Evolutionary conservation across 2,329 filamentous ascomycete genomes (phyloP).

Genomic region (Penicillium concentricum): DNA sequence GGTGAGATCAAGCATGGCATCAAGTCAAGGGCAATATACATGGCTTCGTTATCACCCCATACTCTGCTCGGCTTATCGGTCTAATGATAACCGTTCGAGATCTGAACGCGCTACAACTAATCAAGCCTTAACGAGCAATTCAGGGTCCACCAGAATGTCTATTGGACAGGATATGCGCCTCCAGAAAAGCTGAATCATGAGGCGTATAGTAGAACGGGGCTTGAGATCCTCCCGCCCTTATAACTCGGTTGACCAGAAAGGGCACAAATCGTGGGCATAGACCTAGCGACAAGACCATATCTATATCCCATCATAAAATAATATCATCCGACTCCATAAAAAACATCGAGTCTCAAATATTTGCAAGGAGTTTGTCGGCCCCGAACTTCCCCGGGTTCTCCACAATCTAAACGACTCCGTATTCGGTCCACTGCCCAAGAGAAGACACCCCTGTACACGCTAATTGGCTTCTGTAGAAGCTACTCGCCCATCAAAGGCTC

Average conservation of each 20-base stretch:
- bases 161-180: not conserved
- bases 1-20: not conserved
- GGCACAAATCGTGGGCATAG: not conserved
- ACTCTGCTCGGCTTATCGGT: not conserved
- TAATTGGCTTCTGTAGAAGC: not conserved
- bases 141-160: no score
- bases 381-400: constrained; percentile 1
- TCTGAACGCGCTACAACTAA: not conserved
- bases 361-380: not conserved
- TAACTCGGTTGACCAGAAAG: not conserved
- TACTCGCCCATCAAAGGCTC: not conserved
- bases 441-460: not conserved
- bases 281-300: not conserved
- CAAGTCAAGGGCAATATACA: not conserved
- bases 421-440: not conserved
- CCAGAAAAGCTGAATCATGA: not conserved
- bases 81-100: not conserved
- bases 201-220: not conserved
- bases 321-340: not conserved
- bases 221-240: not conserved
- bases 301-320: not conserved
- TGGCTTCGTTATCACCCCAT: not conserved
- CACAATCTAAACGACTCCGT: not conserved
- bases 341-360: not conserved
- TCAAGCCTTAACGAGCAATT: not conserved